Percentiles rank a stretch among this genome's conserved stretches.
Conservation (phyloP, 78 protist species). For the Creolimax fragrantissima region DNA sequence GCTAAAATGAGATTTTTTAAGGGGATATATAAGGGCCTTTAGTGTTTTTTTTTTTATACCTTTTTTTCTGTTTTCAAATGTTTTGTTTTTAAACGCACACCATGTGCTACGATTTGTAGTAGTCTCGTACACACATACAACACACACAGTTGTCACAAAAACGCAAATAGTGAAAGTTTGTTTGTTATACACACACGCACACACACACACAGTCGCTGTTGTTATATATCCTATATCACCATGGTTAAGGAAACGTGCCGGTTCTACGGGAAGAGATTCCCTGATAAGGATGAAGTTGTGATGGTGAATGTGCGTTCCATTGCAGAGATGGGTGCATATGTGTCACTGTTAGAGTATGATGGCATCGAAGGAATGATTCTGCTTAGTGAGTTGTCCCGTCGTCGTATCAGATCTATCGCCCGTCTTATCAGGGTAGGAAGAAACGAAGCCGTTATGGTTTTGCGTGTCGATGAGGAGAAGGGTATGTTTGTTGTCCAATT, state of each 20-base stretch:
- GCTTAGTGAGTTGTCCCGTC: conserved; percentile 84
- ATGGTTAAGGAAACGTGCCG: conserved; percentile 48
- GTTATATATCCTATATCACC: too few species aligned
- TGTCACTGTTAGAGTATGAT: conserved; percentile 59
- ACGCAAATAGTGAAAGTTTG: too few species aligned
- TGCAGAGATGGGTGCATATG: conserved; percentile 91
- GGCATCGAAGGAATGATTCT: conserved; percentile 90
- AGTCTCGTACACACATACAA: too few species aligned
- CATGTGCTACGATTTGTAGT: too few species aligned
- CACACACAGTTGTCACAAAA: too few species aligned
- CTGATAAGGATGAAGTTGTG: conserved; percentile 86
- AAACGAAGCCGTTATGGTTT: conserved; percentile 84
- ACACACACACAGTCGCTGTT: too few species aligned
- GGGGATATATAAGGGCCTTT: too few species aligned
- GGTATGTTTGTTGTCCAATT: conserved; percentile 33
- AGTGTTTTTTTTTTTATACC: too few species aligned
- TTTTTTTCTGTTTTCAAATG: too few species aligned
- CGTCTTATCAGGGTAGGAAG: conserved; percentile 84
- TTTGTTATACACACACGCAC: too few species aligned
- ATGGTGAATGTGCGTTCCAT: conserved; percentile 67
- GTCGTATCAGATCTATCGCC: conserved; percentile 90
- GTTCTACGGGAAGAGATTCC: conserved; percentile 82
- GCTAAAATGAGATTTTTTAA: too few species aligned
- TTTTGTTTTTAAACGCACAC: too few species aligned
- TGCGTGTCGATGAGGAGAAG: conserved; percentile 95